Evolutionary conservation across 2,329 filamentous ascomycete species (phyloP), one percentile per base, ranked within the genome.

Genomic region (Cladosporium sp.): DNA sequence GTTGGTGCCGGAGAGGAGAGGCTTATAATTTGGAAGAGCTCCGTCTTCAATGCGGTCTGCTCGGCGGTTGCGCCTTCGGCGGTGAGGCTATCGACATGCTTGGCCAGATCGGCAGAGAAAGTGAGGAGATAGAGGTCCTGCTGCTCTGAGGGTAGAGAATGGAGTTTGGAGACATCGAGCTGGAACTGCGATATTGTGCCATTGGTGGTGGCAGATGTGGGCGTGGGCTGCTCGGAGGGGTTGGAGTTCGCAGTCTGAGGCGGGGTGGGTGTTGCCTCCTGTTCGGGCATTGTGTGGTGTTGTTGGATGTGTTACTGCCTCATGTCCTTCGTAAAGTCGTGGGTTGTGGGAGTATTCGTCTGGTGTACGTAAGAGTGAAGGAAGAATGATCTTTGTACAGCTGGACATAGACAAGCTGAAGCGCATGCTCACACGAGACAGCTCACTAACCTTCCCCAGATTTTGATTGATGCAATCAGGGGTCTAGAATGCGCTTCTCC

Each of bases 81-180:
- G 62, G 88, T 86, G 56, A 98, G 85, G 18, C 82, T 82, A 63
- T 88, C 84, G 53, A 96, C 91, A 83, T 97, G 91, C 71, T 90
- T 90, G 68, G 88, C 89, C 64, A 99, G 84, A 67, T 90, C 88
- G 30, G 93, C 90, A 39, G 93, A 90, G 76, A 96, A 97, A 28
- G 89, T 96, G 67, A 99, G 85, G 68, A 99, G 86, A 78, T 95
- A 96, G 14, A 99, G 87, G 74, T 97, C 93, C 79, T 99, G 95
- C 78, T 99, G 95, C 80, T 99, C 95, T 63, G 91, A 88, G 51
- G 94, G 92, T 56, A 98, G 87, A 61, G 91, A 86, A 79, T 97
- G 90, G 57, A 99, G 88, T 84, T 97, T 97, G 73, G 89, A 82
- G 71, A 97, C 81, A 76, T 99, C 93, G 77, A 99, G 91, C 82